Conservation (phyloP, 768 basidiomycete genomes). For the Paxillus involutus region DNA sequence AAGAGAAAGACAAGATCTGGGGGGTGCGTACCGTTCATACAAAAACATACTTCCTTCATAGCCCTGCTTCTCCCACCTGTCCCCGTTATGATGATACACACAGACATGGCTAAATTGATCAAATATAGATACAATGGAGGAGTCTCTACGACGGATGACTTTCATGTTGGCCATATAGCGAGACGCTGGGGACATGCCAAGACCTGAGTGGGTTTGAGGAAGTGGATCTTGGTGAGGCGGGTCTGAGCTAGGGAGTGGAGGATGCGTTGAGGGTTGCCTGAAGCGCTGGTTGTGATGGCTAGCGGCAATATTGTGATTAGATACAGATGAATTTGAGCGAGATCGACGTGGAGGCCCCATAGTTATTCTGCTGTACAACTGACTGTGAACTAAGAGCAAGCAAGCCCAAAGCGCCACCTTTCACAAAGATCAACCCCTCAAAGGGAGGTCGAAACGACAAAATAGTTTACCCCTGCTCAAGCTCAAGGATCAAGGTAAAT, state of each 20-base stretch:
- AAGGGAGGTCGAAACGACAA: no score
- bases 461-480: no score
- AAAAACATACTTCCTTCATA: conserved; percentile 90
- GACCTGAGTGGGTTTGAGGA: conserved; percentile 8
- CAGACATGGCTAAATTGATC: conserved; percentile 90
- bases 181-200: conserved; percentile 63
- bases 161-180: conserved; percentile 79
- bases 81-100: conserved; percentile 71
- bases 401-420: no score
- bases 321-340: conserved; percentile 28
- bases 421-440: no score
- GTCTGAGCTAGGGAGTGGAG: neutral
- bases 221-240: conserved; percentile 6
- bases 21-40: conserved; percentile 67
- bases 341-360: conserved; percentile 31
- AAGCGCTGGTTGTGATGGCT: neutral
- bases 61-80: conserved; percentile 81
- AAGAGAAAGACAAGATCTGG: neutral
- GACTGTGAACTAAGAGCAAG: neutral
- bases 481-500: no score
- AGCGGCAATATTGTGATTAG: conserved; percentile 14
- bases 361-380: conserved; percentile 1
- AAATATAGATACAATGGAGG: conserved; percentile 76
- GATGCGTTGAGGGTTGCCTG: neutral
- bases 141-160: conserved; percentile 75